Evolutionary conservation across 495 filamentous ascomycete species (phyloP).

Genomic region (Amphirosellinia nigrospora): DNA sequence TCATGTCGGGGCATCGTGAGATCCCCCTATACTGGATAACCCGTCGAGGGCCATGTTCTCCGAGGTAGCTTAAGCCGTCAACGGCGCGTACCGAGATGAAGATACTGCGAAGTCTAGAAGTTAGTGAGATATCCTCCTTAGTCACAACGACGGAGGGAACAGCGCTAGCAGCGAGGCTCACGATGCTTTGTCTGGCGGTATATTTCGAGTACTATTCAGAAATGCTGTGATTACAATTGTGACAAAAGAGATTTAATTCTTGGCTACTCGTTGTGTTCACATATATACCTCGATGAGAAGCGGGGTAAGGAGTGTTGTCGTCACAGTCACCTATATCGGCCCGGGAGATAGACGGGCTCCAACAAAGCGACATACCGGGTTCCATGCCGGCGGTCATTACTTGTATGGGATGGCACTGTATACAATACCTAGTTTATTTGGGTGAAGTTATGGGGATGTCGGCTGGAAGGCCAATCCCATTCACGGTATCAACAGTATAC

Average conservation of each 20-base stretch:
- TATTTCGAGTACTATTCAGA: background rate
- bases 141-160: background rate
- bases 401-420: background rate
- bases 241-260: background rate
- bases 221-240: background rate
- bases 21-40: conserved; percentile 44
- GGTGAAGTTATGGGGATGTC: conserved; percentile 4
- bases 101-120: background rate
- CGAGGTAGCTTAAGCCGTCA: conserved; percentile 30
- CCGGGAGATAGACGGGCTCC: background rate
- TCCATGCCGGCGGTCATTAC: background rate
- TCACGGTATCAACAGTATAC: background rate
- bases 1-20: conserved; percentile 30
- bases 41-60: conserved; percentile 41
- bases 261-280: background rate
- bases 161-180: conserved; percentile 22
- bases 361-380: conserved; percentile 3
- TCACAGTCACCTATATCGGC: conserved; percentile 24
- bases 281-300: conserved; percentile 12
- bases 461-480: background rate
- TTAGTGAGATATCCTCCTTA: background rate
- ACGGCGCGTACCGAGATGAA: conserved; percentile 39
- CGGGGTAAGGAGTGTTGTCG: conserved; percentile 19
- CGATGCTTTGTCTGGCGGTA: conserved; percentile 5
- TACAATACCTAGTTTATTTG: background rate